A percentile compares a stretch with the other conserved stretches of the same genome.
Conservation (phyloP, 75 land plant species). For the Larix kaempferi region DNA sequence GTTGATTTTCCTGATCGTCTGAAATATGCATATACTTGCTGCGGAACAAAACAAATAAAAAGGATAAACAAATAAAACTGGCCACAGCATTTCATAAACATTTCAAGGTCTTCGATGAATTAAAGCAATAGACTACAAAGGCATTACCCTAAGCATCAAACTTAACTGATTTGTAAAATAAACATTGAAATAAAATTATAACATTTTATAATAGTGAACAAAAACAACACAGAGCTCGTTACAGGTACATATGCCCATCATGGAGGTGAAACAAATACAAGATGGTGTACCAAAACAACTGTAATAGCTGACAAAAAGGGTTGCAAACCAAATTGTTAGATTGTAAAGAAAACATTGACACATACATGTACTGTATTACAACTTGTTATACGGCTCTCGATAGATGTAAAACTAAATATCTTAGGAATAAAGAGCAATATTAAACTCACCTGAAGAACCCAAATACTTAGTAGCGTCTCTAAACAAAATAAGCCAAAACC, state of each 20-base stretch:
- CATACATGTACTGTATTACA: not conserved
- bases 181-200: not conserved
- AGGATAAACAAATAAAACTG: not conserved
- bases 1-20: slow-evolving; percentile 80
- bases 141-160: not conserved
- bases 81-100: not conserved
- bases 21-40: slow-evolving; percentile 86
- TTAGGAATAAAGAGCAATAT: not conserved
- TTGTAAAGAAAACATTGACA: not conserved
- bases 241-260: not conserved
- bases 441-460: slow-evolving; percentile 74
- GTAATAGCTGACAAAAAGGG: not conserved
- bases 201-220: not conserved
- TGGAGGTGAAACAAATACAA: too few relatives aligned
- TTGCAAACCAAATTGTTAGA: not conserved
- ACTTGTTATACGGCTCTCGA: not conserved
- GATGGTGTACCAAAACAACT: not conserved
- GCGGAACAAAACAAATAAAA: slow-evolving; percentile 20
- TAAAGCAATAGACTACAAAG: not conserved
- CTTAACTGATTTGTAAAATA: not conserved
- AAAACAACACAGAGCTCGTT: not conserved
- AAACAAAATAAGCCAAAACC: slow-evolving; percentile 67
- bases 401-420: not conserved
- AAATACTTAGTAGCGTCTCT: slow-evolving; percentile 71
- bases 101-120: not conserved